Evolutionary conservation across 148 eudicot genomes (phyloP).

Genomic region (Euryodendron excelsum): DNA sequence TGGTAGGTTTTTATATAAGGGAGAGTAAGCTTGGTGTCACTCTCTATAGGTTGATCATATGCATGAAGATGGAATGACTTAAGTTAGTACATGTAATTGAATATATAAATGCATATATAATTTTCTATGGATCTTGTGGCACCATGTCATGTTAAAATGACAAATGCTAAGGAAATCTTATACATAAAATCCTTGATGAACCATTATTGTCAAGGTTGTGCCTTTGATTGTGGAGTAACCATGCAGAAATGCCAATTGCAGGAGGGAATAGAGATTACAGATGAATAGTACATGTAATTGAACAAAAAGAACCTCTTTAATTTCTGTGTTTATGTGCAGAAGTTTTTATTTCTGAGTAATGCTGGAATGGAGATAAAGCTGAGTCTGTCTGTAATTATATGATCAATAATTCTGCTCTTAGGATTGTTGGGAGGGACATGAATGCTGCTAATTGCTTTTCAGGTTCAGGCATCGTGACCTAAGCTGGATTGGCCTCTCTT

Average conservation of each 20-base stretch:
- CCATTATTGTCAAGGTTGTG: slow-evolving; percentile 5
- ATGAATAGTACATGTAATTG: background rate
- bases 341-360: background rate
- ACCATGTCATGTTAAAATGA: background rate
- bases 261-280: background rate
- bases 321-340: background rate
- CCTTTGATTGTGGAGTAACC: background rate
- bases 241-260: background rate
- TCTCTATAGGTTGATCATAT: too few relatives aligned
- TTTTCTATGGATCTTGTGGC: too few relatives aligned
- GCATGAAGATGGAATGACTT: too few relatives aligned
- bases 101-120: too few relatives aligned
- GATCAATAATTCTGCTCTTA: background rate
- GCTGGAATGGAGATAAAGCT: background rate
- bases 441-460: background rate
- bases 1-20: too few relatives aligned
- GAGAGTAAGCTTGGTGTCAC: too few relatives aligned
- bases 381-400: background rate
- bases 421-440: background rate
- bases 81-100: too few relatives aligned
- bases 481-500: background rate
- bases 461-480: background rate
- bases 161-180: background rate
- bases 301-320: background rate
- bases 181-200: background rate